These are phyloP conservation scores for Trichomonascaceae sp. DNA, from an alignment of 1,139 yeast genomes.

Conservation along the genomic window DNA sequence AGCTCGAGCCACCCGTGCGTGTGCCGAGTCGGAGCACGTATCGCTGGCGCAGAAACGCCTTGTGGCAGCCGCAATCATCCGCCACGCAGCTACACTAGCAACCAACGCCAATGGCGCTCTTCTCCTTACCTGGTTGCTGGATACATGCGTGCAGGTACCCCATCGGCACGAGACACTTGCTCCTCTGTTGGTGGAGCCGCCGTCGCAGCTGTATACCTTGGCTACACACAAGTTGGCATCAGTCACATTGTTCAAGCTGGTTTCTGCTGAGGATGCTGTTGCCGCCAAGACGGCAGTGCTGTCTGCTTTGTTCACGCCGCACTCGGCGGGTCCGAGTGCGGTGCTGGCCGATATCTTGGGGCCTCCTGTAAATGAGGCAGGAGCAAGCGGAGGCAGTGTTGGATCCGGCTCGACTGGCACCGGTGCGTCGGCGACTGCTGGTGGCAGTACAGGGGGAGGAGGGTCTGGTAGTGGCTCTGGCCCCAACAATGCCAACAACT, in stretches of 20 bases:
- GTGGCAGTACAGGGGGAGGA: neutral
- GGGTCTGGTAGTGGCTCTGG: neutral
- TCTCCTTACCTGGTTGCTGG: conserved; percentile 87
- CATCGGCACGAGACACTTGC: conserved; percentile 45
- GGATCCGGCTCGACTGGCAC: too few relatives aligned
- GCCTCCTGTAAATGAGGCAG: conserved; percentile 60
- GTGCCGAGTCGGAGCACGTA: conserved; percentile 63
- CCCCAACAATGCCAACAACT: neutral
- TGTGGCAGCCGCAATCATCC: conserved; percentile 68
- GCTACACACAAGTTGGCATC: conserved; percentile 84
- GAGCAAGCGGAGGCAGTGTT: too few relatives aligned
- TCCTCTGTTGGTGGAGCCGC: conserved; percentile 33
- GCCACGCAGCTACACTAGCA: conserved; percentile 68
- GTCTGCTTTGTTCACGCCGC: conserved; percentile 41
- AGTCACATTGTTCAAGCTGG: conserved; percentile 64
- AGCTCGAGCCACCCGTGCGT: conserved; percentile 87
- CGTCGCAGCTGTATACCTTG: conserved; percentile 45
- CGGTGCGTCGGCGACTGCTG: too few relatives aligned
- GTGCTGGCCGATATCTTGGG: conserved; percentile 40
- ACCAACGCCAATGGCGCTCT: conserved; percentile 81
- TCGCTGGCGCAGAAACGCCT: conserved; percentile 57
- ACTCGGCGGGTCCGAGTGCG: conserved; percentile 11
- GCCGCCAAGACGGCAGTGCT: conserved; percentile 50
- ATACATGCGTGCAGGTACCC: conserved; percentile 52
- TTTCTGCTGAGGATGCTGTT: conserved; percentile 52